Evolutionary conservation across 148 eudicot genomes (phyloP).

Genomic region (Euryodendron excelsum): DNA sequence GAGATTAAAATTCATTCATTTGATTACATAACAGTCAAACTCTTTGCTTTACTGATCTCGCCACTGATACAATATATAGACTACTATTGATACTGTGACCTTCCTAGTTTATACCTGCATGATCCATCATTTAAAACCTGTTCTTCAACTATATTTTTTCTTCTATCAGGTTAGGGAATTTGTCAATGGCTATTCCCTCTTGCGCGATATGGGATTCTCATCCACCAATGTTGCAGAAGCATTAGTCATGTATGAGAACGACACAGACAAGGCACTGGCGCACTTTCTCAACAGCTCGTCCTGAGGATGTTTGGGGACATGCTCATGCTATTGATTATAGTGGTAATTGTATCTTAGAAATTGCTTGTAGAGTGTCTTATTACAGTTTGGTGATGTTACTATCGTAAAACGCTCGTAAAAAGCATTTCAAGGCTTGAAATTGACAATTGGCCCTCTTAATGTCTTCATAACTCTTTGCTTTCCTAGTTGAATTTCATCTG

Average conservation of each 20-base stretch:
- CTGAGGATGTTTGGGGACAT: slow-evolving; percentile 17
- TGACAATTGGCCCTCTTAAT: neutral
- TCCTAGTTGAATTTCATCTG: neutral
- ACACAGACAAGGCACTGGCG: slow-evolving; percentile 79
- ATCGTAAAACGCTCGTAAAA: neutral
- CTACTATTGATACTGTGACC: too few species aligned
- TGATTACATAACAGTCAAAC: neutral
- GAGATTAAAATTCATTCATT: neutral
- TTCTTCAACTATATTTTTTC: neutral
- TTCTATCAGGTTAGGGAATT: slow-evolving; percentile 70
- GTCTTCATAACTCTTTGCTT: neutral
- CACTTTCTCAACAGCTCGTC: slow-evolving; percentile 68
- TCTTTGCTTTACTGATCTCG: neutral
- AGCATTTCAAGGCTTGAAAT: neutral
- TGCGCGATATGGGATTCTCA: slow-evolving; percentile 93
- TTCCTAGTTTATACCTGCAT: neutral
- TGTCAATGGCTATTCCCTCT: slow-evolving; percentile 57
- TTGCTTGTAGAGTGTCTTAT: neutral
- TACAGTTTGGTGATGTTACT: slow-evolving; percentile 1
- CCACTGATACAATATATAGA: neutral
- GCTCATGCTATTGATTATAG: neutral
- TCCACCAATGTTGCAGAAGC: slow-evolving; percentile 78
- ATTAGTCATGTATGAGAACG: slow-evolving; percentile 78
- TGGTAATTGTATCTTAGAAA: neutral
- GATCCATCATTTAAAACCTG: neutral